Evolutionary conservation across 768 basidiomycete genomes (phyloP), one percentile per base, ranked within the genome.

Genomic region (Favolaschia claudopus): DNA sequence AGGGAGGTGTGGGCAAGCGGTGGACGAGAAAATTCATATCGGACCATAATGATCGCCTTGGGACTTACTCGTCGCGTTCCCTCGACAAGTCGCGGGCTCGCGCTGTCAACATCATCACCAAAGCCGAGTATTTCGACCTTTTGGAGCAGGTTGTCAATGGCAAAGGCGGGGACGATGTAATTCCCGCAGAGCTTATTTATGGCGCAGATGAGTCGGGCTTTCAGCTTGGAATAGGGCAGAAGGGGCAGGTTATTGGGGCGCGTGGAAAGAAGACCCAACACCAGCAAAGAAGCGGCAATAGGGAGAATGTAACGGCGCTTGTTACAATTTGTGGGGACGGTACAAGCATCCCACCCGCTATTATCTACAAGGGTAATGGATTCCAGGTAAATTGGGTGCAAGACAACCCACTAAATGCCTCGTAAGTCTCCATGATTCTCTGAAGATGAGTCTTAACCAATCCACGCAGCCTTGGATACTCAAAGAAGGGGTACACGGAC

Each of bases 321-420:
- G 69, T 74, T 0, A 79, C 77, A 2, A 81, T 82, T 20, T 78
- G 78, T 64, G 75, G 75, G 0, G 74, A 79, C 68, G 74, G 77
- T 1, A 67, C 66, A 7, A 12, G 62, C 0, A 44, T 69, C 13
- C 50, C 64, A 31, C 77, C 76, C 2, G 54, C 71, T 27, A 64
- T 77, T 2, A 75, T 78, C 34, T 77, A 69, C 55, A 74, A 74
- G 50, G 76, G 76, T 6, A 53, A 71, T 46, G 60, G 44, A 7
- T 74, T 66, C 53, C 69, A 66, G 39, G 56, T 58, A 14, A 64
- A 60, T 27, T 48, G 46, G 46, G 25, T 22, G 20, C 46, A 48
- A 15, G 46, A 48, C 25, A 22, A 34, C 19, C 25, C 27, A 7
- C 12, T 24, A 8, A 43, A 43, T 17, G 42, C 42, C 8, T 43